Evolutionary conservation across 805 yeast species (phyloP).

Genomic region (Nakazawaea pomicola): DNA sequence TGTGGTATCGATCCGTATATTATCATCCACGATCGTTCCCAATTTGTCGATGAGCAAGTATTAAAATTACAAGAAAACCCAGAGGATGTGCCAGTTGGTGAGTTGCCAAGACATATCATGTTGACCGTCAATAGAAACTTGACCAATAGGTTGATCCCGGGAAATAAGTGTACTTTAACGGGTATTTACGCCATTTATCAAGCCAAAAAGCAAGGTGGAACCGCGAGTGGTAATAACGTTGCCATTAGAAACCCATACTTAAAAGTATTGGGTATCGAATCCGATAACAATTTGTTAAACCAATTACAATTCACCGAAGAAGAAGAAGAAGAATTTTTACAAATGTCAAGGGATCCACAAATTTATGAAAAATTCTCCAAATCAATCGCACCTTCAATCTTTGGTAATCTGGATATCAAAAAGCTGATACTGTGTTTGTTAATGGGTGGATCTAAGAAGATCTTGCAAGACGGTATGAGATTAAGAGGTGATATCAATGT

Average conservation of each 20-base stretch:
- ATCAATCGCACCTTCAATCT: conserved; percentile 95
- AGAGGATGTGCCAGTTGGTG: conserved; percentile 98
- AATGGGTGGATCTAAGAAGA: conserved; percentile 90
- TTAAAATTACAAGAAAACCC: conserved; percentile 95
- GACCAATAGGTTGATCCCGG: conserved; percentile 90
- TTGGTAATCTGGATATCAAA: conserved; percentile 89
- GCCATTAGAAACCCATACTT: conserved; percentile 93
- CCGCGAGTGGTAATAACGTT: conserved; percentile 46
- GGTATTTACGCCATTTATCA: conserved; percentile 94
- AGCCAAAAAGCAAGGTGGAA: conserved; percentile 51
- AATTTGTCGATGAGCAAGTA: conserved; percentile 92
- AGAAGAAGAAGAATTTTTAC: conserved; percentile 88
- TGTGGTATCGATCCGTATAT: conserved; percentile 94
- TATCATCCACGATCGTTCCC: conserved; percentile 88
- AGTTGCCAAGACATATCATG: conserved; percentile 91
- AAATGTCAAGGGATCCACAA: conserved; percentile 76
- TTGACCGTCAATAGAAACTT: conserved; percentile 85
- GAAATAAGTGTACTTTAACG: conserved; percentile 85
- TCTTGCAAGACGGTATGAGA: conserved; percentile 93
- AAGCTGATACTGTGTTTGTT: conserved; percentile 88
- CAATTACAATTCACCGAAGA: conserved; percentile 72
- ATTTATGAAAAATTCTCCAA: conserved; percentile 79
- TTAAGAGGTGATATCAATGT: conserved; percentile 97
- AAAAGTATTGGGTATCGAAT: conserved; percentile 78
- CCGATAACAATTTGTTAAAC: conserved; percentile 64